phyloP scores from a whole-genome alignment of 176 grass and related monocot genomes.

The Tillandsia fasciculata region DNA sequence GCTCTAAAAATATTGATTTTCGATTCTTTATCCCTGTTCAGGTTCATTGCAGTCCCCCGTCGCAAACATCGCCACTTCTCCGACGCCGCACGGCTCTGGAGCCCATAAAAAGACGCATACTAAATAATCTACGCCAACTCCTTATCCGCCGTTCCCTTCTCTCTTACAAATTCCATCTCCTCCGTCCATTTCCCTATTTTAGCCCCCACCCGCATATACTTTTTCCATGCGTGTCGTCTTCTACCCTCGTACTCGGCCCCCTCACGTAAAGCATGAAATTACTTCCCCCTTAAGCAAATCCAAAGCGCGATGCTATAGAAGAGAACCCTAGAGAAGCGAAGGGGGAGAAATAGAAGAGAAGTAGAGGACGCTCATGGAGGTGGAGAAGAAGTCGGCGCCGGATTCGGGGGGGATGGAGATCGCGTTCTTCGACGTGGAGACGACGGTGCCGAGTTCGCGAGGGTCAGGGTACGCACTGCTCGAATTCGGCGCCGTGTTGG shows the following conservation, averaged over 20 bases:
- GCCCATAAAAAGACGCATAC: too few species aligned
- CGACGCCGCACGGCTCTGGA: too few species aligned
- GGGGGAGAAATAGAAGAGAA: not conserved
- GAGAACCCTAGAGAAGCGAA: not conserved
- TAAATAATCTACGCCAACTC: not conserved
- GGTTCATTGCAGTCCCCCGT: too few species aligned
- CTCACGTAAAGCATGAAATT: not conserved
- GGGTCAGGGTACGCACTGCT: constrained; percentile 56
- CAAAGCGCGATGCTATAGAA: not conserved
- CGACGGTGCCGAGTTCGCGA: constrained; percentile 49
- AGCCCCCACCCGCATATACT: not conserved
- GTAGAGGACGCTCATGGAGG: not conserved
- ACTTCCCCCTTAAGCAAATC: not conserved
- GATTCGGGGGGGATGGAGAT: constrained; percentile 38
- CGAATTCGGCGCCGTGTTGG: constrained; percentile 88
- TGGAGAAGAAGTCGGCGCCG: constrained; percentile 1
- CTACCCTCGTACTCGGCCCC: not conserved
- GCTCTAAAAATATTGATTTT: too few species aligned
- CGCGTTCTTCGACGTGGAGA: constrained; percentile 98
- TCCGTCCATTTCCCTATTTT: not conserved
- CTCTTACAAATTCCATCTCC: not conserved
- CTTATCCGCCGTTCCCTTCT: not conserved
- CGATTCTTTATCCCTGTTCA: too few species aligned
- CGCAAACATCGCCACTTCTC: too few species aligned
- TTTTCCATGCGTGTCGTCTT: not conserved